A percentile compares a stretch with the other conserved stretches of the same genome.
Evolutionary conservation across 2,329 filamentous ascomycete species (phyloP).

Genomic region (Canariomyces notabilis): DNA sequence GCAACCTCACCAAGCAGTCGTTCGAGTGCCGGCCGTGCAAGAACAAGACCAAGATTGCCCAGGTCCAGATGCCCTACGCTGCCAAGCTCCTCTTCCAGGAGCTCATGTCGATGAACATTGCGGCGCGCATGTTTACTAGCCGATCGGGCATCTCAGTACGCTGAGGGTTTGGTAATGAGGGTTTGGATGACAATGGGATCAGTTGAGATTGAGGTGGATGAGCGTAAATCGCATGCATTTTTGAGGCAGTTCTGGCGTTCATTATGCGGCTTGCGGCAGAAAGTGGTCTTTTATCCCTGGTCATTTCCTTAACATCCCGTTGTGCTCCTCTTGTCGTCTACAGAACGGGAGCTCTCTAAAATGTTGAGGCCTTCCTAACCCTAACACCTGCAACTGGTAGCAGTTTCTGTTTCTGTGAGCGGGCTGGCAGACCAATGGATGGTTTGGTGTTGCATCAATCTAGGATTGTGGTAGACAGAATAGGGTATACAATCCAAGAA

Average conservation of each 20-base stretch:
- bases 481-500: no score
- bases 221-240: slow-evolving; percentile 11
- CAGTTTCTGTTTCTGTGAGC: no score
- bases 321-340: no score
- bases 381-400: no score
- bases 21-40: slow-evolving; percentile 97
- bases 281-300: no score
- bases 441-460: no score
- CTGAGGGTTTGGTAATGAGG: slow-evolving; percentile 31
- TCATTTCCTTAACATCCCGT: no score
- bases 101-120: slow-evolving; percentile 96
- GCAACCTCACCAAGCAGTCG: slow-evolving; percentile 88
- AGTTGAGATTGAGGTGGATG: neutral
- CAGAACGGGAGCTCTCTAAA: no score
- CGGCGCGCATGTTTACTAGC: slow-evolving; percentile 92
- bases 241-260: slow-evolving; percentile 12
- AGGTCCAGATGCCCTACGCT: slow-evolving; percentile 95
- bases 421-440: no score
- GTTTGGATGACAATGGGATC: neutral
- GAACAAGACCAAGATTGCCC: slow-evolving; percentile 98
- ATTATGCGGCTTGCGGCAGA: no score
- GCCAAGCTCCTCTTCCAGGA: slow-evolving; percentile 99
- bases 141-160: slow-evolving; percentile 69
- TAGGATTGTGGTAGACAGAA: no score
- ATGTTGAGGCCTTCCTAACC: no score